Conservation (phyloP, 441 rosid genomes). For the Adansonia grandidieri region DNA sequence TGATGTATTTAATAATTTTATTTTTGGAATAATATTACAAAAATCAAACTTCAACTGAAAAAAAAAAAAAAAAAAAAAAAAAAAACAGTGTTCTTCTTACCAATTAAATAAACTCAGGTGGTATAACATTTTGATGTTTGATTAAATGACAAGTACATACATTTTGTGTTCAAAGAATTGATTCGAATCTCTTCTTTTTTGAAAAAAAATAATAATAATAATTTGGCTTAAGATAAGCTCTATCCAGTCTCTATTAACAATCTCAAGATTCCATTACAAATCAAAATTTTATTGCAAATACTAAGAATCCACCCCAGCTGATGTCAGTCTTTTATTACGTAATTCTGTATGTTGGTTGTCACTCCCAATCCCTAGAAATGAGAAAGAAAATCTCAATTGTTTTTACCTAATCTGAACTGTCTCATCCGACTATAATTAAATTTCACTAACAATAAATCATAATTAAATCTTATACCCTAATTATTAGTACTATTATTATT, state of each 20-base stretch:
- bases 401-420: constrained; percentile 49
- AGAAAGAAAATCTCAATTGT: constrained; percentile 36
- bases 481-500: neutral
- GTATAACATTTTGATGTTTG: neutral
- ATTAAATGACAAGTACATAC: neutral
- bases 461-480: neutral
- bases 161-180: neutral
- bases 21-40: too few species aligned
- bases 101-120: neutral
- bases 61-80: too few species aligned
- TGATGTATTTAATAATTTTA: neutral
- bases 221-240: neutral
- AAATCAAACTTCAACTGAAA: too few species aligned
- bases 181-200: neutral
- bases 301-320: neutral
- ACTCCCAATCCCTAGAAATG: constrained; percentile 52
- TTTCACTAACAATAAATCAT: neutral
- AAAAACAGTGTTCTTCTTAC: neutral
- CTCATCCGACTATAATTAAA: constrained; percentile 14
- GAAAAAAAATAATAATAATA: neutral
- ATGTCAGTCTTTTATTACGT: neutral
- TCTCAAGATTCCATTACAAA: neutral
- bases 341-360: constrained; percentile 65
- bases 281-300: neutral
- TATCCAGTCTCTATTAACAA: neutral